Base-by-base conservation (phyloP, 345 rosid genomes). In the Bruguiera gymnorhiza region DNA sequence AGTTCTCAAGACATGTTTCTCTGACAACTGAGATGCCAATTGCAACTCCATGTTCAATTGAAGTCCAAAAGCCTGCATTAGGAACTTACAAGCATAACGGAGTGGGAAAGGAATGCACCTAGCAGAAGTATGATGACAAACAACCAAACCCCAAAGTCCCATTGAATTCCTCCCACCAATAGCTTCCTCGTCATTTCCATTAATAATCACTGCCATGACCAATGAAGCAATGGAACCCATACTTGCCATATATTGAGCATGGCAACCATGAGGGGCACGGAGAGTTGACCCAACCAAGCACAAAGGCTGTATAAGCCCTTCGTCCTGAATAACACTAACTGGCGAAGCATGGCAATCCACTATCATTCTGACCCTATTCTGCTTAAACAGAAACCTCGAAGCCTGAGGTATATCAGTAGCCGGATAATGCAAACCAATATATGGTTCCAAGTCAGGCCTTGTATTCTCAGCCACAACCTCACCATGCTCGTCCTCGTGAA, bases 401-500 rank as follows among this genome's bases (percentile, higher is more conserved):
- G 98, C 98, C 73, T 92, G 99, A 54, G 99, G 99, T 62, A 96
- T 90, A 76, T 96, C 99, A 10, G 98, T 92, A 5, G 98, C 94
- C 2, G 99, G 99, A 79, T 96, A 92, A 80, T 96, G 99, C 52
- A 96, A 77, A 46, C 98, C 99, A 7, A 90, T 75, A 77, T 95
- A 95, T 55, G 97, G 96, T 63, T 96, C 97, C 67, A 96, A 83
- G 73, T 89, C 98, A 16, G 86, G 70, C 69, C 93, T 77, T 72
- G 83, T 92, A 64, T 80, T 84, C 86, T 96, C 99, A 2, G 99
- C 92, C n/a, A 96, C 83, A 57, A 92, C 99, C 80, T 92, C 98
- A n/a, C 99, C 99, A 32, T 92, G 99, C 79, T 92, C 98, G 60
- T 96, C 99, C 74, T 96, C 99, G 11, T 92, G 98, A 72, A 96